Conservation (phyloP, 148 eudicot genomes). For the Fagopyrum esculentum region DNA sequence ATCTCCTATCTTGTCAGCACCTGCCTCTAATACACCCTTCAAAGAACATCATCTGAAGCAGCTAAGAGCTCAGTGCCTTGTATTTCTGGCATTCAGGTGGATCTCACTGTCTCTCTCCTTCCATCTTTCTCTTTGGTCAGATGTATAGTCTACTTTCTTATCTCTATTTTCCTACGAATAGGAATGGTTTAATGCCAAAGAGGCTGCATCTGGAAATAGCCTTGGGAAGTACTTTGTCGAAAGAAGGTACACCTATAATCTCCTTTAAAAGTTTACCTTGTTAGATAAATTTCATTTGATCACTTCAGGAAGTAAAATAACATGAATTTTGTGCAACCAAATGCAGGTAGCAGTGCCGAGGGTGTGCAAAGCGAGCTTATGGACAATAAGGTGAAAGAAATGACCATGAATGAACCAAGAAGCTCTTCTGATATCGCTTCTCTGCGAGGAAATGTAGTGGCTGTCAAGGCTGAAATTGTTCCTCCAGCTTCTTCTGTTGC, state of each 20-base stretch:
- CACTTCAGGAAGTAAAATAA: background rate
- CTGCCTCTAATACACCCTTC: conserved; percentile 59
- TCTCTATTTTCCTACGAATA: conserved; percentile 26
- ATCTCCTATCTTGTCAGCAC: conserved; percentile 36
- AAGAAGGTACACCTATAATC: conserved; percentile 41
- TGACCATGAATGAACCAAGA: conserved; percentile 33
- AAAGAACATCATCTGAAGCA: conserved; percentile 94
- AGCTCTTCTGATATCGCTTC: conserved; percentile 34
- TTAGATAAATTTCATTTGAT: background rate
- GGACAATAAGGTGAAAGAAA: conserved; percentile 59
- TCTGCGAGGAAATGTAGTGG: conserved; percentile 29
- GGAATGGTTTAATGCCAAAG: conserved; percentile 84
- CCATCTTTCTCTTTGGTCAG: background rate
- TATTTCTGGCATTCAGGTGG: conserved; percentile 89
- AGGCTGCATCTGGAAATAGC: conserved; percentile 88
- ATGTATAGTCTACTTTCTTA: background rate
- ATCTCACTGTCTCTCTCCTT: background rate
- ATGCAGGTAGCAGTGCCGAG: conserved; percentile 40
- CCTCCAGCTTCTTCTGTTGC: conserved; percentile 25
- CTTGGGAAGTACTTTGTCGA: conserved; percentile 55
- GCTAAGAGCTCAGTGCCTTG: conserved; percentile 97
- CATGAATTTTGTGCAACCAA: conserved; percentile 17
- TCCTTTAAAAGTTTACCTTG: conserved; percentile 9
- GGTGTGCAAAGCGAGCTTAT: conserved; percentile 48
- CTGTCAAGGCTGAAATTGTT: conserved; percentile 32